These are phyloP conservation scores for Neurospora sp. DNA, from an alignment of 2,329 filamentous ascomycete species.

Conservation along the genomic window DNA sequence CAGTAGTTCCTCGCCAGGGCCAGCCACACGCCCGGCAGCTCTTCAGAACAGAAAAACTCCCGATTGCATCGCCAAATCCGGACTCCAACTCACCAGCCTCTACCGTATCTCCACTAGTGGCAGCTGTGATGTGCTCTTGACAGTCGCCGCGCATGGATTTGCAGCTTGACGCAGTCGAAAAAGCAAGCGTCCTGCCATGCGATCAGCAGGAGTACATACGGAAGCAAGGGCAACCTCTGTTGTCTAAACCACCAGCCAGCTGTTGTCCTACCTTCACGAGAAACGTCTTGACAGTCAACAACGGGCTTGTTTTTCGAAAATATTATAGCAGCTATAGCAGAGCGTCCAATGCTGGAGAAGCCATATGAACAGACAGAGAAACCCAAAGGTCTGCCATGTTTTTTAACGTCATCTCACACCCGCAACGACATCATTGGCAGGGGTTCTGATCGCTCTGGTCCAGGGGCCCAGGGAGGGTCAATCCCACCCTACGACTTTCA, in stretches of 20 bases:
- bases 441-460: slow-evolving; percentile 3
- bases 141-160: neutral
- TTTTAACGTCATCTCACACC: slow-evolving; percentile 8
- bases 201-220: neutral
- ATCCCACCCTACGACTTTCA: neutral
- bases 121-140: neutral
- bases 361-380: neutral
- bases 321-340: neutral
- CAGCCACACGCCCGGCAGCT: neutral
- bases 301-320: neutral
- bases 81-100: neutral
- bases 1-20: neutral
- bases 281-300: neutral
- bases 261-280: neutral
- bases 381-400: neutral
- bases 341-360: neutral
- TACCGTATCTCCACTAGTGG: neutral
- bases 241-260: neutral
- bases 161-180: neutral
- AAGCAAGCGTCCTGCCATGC: neutral
- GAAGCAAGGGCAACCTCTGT: neutral
- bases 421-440: slow-evolving; percentile 16
- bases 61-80: neutral
- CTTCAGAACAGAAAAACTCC: neutral
- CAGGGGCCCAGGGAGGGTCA: neutral